Percentiles rank a stretch among this genome's conserved stretches.
Conservation (phyloP, 2,329 filamentous ascomycete species). For the Tolypocladium paradoxum region DNA sequence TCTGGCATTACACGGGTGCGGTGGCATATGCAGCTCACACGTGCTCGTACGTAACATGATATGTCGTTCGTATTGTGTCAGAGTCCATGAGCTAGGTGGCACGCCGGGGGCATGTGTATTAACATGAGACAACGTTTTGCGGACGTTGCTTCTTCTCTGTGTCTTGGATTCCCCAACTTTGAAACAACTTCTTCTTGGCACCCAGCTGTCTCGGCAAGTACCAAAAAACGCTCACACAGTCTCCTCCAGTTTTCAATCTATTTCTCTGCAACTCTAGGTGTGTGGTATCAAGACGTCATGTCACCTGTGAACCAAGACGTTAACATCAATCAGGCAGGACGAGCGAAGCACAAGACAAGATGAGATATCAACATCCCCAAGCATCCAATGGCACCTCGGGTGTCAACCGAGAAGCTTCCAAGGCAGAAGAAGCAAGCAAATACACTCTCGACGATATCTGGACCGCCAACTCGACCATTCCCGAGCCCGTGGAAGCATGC, state of each 20-base stretch:
- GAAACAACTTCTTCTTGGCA: neutral
- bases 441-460: slow-evolving; percentile 3
- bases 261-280: neutral
- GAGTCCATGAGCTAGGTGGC: neutral
- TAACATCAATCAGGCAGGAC: neutral
- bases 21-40: neutral
- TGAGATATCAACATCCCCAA: slow-evolving; percentile 2
- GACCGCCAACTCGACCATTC: slow-evolving; percentile 7
- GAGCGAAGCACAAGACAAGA: neutral
- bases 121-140: neutral
- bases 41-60: neutral
- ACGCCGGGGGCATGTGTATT: neutral
- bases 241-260: neutral
- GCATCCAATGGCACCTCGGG: neutral
- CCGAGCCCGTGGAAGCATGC: slow-evolving; percentile 11
- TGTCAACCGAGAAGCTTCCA: neutral
- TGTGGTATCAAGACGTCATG: neutral
- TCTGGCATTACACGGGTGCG: neutral
- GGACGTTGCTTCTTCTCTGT: neutral
- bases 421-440: slow-evolving; percentile 1
- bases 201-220: neutral
- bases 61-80: neutral
- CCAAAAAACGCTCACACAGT: neutral
- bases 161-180: neutral
- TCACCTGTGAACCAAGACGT: neutral